phyloP scores from a whole-genome alignment of 2,329 filamentous ascomycete genomes.

The Fonsecaea erecta region DNA sequence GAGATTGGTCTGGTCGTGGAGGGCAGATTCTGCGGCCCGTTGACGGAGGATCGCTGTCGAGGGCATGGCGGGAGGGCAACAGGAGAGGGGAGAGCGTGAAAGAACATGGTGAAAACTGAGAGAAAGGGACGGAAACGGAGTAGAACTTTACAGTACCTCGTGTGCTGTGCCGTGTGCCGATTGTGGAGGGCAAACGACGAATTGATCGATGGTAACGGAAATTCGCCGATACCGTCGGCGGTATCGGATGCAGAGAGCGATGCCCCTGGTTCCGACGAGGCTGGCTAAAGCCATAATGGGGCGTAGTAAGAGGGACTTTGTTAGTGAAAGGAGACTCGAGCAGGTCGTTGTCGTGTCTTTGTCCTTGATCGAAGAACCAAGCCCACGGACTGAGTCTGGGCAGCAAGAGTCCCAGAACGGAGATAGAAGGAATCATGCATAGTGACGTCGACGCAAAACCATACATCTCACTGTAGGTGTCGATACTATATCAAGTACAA shows the following conservation, averaged over 20 bases:
- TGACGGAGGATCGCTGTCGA: constrained; percentile 10
- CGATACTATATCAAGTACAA: no score
- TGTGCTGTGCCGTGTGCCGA: constrained; percentile 14
- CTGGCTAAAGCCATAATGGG: background rate
- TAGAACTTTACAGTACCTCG: background rate
- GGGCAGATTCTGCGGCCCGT: constrained; percentile 12
- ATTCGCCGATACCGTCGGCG: constrained; percentile 9
- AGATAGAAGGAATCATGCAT: background rate
- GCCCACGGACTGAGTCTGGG: background rate
- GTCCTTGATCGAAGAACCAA: background rate
- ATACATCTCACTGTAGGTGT: no score
- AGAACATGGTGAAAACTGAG: background rate
- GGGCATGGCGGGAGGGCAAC: background rate
- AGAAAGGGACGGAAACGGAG: background rate
- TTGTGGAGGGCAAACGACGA: constrained; percentile 10
- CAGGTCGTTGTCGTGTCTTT: background rate
- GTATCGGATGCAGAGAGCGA: background rate
- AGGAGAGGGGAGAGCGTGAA: background rate
- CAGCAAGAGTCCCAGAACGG: background rate
- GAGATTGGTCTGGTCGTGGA: constrained; percentile 23
- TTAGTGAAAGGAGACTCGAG: background rate
- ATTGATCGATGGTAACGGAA: background rate
- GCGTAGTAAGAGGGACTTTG: background rate
- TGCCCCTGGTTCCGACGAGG: background rate
- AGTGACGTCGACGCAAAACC: no score